These are phyloP conservation scores for Backusella morwellensis DNA, from an alignment of 192 early-diverging fungal species.

Conservation along the genomic window DNA sequence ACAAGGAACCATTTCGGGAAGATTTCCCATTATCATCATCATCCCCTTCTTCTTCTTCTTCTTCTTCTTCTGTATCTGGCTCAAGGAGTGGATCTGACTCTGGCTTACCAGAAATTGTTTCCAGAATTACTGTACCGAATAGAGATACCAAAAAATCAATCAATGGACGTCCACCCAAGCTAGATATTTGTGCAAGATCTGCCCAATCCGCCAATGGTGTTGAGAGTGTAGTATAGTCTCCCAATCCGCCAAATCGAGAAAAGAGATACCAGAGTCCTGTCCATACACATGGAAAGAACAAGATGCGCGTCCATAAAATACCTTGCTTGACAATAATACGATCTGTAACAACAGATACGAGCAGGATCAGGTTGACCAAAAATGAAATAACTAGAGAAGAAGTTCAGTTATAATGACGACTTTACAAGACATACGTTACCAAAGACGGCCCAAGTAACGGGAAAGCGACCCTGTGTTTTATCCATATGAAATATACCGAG, in stretches of 20 bases:
- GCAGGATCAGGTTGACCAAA: background rate
- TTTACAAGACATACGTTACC: background rate
- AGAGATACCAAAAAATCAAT: conserved; percentile 2
- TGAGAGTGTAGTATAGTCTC: conserved; percentile 5
- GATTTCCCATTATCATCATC: background rate
- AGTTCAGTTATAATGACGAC: too few species aligned
- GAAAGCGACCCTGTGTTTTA: background rate
- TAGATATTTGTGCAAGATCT: conserved; percentile 4
- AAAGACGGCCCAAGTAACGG: background rate
- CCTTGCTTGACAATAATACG: background rate
- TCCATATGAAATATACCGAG: conserved; percentile 8
- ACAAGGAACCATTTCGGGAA: background rate
- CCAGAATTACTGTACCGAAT: conserved; percentile 11
- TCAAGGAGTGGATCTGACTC: background rate
- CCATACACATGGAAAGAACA: conserved; percentile 9
- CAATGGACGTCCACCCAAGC: conserved; percentile 11
- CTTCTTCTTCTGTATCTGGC: background rate
- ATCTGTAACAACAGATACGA: background rate
- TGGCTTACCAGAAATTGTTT: background rate
- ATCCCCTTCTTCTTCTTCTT: background rate
- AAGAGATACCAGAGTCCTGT: conserved; percentile 15
- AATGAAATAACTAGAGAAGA: background rate
- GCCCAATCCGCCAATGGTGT: background rate
- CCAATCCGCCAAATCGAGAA: conserved; percentile 4
- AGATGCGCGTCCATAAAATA: conserved; percentile 8